phyloP scores from a whole-genome alignment of 208 protist species.

The Acanthamoeba comandoni region DNA sequence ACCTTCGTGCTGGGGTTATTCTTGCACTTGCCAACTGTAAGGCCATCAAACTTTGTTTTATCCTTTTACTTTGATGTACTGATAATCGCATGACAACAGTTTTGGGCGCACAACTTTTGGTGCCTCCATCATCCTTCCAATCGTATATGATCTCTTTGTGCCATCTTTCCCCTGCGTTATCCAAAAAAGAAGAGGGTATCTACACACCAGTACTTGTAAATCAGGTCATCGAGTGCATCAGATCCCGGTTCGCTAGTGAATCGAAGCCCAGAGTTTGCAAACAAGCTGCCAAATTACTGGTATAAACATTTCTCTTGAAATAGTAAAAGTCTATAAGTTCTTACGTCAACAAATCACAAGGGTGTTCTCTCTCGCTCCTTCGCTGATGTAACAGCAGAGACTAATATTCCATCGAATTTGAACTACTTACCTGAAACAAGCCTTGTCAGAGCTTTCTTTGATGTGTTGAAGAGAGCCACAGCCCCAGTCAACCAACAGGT shows the following conservation, averaged over 20 bases:
- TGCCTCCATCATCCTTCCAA: constrained; percentile 26
- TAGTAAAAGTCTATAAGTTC: too few species aligned
- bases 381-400: constrained; percentile 23
- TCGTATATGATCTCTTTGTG: constrained; percentile 13
- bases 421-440: constrained; percentile 64
- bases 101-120: constrained; percentile 42
- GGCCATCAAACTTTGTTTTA: neutral
- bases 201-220: constrained; percentile 34
- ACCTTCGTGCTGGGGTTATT: constrained; percentile 23
- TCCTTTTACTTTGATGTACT: neutral
- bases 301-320: too few species aligned
- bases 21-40: constrained; percentile 48
- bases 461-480: constrained; percentile 25
- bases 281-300: constrained; percentile 17
- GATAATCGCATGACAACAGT: neutral
- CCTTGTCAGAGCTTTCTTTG: constrained; percentile 65
- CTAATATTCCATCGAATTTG: constrained; percentile 61
- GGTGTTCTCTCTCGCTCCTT: constrained; percentile 34
- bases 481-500: neutral
- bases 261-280: constrained; percentile 51
- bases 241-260: constrained; percentile 11
- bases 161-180: constrained; percentile 20
- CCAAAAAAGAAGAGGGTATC: constrained; percentile 67
- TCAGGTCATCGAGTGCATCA: constrained; percentile 41
- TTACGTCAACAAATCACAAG: too few species aligned